phyloP scores from a whole-genome alignment of 805 yeast genomes.

The Ogataea paradorogensis region DNA sequence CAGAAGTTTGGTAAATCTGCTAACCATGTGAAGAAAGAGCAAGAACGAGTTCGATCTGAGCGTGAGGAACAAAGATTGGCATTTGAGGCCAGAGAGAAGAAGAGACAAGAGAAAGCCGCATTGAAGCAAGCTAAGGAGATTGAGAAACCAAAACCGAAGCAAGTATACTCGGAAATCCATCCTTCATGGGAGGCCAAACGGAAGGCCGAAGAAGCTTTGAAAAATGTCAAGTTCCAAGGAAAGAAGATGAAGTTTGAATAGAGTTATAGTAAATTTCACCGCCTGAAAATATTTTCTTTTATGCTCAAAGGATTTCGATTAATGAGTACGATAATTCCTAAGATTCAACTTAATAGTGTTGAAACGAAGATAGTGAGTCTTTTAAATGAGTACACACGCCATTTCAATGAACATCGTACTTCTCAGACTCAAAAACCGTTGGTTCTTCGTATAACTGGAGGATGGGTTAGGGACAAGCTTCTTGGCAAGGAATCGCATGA shows the following conservation, averaged over 20 bases:
- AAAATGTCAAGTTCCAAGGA: conserved; percentile 72
- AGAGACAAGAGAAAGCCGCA: conserved; percentile 40
- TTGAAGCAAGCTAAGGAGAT: conserved; percentile 19
- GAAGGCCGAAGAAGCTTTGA: conserved; percentile 61
- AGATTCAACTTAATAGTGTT: conserved; percentile 20
- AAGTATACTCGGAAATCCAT: conserved; percentile 47
- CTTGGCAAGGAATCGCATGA: conserved; percentile 80
- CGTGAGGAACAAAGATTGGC: conserved; percentile 60
- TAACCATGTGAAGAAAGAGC: conserved; percentile 72
- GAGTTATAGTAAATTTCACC: conserved; percentile 1
- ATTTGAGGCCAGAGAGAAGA: conserved; percentile 68
- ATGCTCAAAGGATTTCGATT: conserved; percentile 3
- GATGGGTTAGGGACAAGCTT: conserved; percentile 96
- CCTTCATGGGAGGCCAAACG: conserved; percentile 98
- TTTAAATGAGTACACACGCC: conserved; percentile 26
- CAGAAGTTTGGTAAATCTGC: conserved; percentile 80
- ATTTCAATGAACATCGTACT: conserved; percentile 21
- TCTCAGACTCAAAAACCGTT: conserved; percentile 17
- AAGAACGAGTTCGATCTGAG: conserved; percentile 51
- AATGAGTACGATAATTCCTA: conserved; percentile 10
- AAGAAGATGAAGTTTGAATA: conserved; percentile 75
- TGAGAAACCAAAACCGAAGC: conserved; percentile 1
- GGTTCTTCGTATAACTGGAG: conserved; percentile 83
- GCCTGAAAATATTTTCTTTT: conserved; percentile 3
- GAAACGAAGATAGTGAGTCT: conserved; percentile 26